A percentile compares a stretch with the other conserved stretches of the same genome.
Evolutionary conservation across 495 filamentous ascomycete genomes (phyloP).

Genomic region (Thermothielavioides terrestris): DNA sequence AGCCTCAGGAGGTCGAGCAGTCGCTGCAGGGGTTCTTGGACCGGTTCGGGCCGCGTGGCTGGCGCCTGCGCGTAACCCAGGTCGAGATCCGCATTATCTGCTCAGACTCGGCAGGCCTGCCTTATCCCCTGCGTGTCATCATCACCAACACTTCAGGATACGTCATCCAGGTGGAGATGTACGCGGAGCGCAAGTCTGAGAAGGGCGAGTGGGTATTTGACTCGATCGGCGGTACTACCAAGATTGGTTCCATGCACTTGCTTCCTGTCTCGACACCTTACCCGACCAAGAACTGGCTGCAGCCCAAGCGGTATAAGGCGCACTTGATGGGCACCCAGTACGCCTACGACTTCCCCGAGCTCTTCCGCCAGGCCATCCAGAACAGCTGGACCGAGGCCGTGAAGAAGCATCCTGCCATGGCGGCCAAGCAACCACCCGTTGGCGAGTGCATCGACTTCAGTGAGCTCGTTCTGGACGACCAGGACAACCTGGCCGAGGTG

Average conservation of each 20-base stretch:
- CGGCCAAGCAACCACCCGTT: conserved; percentile 69
- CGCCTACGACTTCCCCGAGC: conserved; percentile 98
- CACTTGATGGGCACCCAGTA: conserved; percentile 99
- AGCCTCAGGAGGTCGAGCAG: conserved; percentile 85
- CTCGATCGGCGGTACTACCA: conserved; percentile 87
- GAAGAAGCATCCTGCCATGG: conserved; percentile 58
- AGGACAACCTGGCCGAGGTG: conserved; percentile 85
- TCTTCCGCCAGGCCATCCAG: conserved; percentile 96
- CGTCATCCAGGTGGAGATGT: conserved; percentile 95
- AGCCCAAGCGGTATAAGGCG: conserved; percentile 98
- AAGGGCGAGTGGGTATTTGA: conserved; percentile 97
- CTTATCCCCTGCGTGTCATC: conserved; percentile 89
- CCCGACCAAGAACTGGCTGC: conserved; percentile 95
- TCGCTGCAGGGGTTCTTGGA: conserved; percentile 93
- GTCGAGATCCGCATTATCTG: conserved; percentile 98
- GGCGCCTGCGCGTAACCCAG: conserved; percentile 93
- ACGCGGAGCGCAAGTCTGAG: conserved; percentile 95
- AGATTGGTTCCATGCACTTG: conserved; percentile 93
- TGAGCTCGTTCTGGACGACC: conserved; percentile 89
- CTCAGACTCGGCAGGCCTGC: conserved; percentile 72
- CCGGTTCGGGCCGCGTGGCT: conserved; percentile 87
- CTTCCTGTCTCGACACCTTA: conserved; percentile 85
- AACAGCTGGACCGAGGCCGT: conserved; percentile 80
- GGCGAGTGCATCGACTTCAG: conserved; percentile 94
- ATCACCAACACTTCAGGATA: conserved; percentile 99